Evolutionary conservation across 768 basidiomycete species (phyloP), one percentile per base, ranked within the genome.

Genomic region (Lactifluus subvellereus): DNA sequence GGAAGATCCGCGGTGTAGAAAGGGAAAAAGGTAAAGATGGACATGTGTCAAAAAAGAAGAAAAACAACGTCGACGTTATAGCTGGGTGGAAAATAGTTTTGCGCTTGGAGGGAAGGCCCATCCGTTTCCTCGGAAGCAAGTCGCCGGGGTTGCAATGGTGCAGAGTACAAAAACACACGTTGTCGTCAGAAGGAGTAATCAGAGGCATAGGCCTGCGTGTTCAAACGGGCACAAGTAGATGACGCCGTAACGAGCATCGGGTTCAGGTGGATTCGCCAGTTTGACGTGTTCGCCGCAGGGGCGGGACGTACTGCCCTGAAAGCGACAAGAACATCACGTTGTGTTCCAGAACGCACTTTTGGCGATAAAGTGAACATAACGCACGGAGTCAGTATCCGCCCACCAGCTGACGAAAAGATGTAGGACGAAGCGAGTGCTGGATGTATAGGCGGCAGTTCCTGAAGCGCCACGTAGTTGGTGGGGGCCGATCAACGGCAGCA

Each of bases 401-500:
- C 18, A 11, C 18, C 8, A 20, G 18, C 18, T 40, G 14, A 48
- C 47, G 48, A 50, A n/a, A 43, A 37, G 14, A 20, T 16, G 43
- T 16, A n/a, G 4, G 13, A 20, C 8, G 35, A 18, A 20, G 27
- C 13, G 2, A 18, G 7, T 3, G 4, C 10, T 3, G 43, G 16
- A 16, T 47, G n/a, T 32, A 47, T 45, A 9, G 43, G 43, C 4
- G 4, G 7, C 45, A 38, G 6, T 48, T 55, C 27, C 14, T 2
- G 6, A 33, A 45, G 18, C 32, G 55, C 42, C 55, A 45, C 43
- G 30, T 55, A 40, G 38, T 14, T 18, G 33, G 20, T 35, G 7
- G 43, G 53, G 45, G 22, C 53, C 59, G 53, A 60, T 60, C 59
- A 60, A 45, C 59, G 42, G 59, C 22, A 16, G 33, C 32, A 27